Conservation (phyloP, 805 yeast species). For the Kuraishia borneana region DNA sequence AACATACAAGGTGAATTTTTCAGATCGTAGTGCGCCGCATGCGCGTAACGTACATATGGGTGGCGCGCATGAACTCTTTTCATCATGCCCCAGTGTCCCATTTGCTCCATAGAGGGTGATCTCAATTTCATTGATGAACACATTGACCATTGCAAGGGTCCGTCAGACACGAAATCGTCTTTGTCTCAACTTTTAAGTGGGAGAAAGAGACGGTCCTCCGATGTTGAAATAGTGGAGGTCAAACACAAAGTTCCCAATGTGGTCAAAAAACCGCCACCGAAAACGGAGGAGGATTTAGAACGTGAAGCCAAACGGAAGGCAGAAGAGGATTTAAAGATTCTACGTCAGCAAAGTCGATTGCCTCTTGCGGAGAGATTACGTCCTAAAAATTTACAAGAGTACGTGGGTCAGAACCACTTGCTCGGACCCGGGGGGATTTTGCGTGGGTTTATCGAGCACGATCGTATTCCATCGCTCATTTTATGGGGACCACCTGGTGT, state of each 20-base stretch:
- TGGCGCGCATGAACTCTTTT: conserved; percentile 1
- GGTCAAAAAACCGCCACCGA: conserved; percentile 4
- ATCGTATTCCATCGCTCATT: conserved; percentile 75
- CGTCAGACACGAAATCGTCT: conserved; percentile 6
- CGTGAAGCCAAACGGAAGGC: no score
- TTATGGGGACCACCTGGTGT: conserved; percentile 97
- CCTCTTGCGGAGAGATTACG: conserved; percentile 77
- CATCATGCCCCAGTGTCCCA: conserved; percentile 22
- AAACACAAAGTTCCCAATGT: no score
- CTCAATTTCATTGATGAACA: conserved; percentile 21
- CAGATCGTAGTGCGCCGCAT: no score
- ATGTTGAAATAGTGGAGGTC: no score
- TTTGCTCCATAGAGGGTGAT: conserved; percentile 17
- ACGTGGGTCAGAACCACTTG: conserved; percentile 79
- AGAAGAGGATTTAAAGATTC: conserved; percentile 9
- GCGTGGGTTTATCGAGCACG: conserved; percentile 48
- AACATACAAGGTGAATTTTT: no score
- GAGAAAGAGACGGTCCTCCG: no score
- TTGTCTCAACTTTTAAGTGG: conserved; percentile 5
- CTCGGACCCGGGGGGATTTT: conserved; percentile 57
- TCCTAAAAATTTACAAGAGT: conserved; percentile 60
- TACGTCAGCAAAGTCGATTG: conserved; percentile 12
- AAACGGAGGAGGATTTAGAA: neutral
- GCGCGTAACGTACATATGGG: conserved; percentile 1
- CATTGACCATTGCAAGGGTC: conserved; percentile 17